Evolutionary conservation across 352 stramenopile species (phyloP).

Genomic region (Pythium brachiatum): DNA sequence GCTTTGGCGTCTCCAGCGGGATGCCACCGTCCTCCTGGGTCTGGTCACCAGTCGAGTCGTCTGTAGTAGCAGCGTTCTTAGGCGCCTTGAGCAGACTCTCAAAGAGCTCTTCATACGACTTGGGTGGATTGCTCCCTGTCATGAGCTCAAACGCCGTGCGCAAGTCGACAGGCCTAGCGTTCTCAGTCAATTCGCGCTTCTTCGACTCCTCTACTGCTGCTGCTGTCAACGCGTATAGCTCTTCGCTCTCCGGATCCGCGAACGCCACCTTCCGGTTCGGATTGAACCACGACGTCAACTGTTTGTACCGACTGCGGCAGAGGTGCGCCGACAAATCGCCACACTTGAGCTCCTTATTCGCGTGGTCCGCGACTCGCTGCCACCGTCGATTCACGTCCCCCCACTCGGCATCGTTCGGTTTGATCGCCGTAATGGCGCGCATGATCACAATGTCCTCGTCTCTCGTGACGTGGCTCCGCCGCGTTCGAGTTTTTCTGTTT

Average conservation of each 20-base stretch:
- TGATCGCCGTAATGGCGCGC: conserved; percentile 4
- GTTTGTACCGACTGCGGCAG: conserved; percentile 18
- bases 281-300: conserved; percentile 6
- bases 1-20: neutral
- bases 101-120: neutral
- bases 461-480: neutral
- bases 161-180: neutral
- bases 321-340: neutral
- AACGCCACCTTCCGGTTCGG: neutral
- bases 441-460: conserved; percentile 18
- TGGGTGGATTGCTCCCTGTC: neutral
- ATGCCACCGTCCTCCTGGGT: neutral
- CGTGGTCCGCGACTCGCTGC: conserved; percentile 8
- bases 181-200: neutral
- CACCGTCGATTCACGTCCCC: conserved; percentile 1
- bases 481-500: no score
- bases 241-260: neutral
- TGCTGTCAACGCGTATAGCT: conserved; percentile 5
- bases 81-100: neutral
- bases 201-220: conserved; percentile 4
- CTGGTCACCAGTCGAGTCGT: neutral
- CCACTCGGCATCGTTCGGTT: neutral
- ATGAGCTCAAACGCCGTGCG: neutral
- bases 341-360: neutral
- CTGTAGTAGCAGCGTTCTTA: neutral